A percentile compares a stretch with the other conserved stretches of the same genome.
Evolutionary conservation across 257 asterid genomes (phyloP).

Genomic region (Euphrasia confusa): DNA sequence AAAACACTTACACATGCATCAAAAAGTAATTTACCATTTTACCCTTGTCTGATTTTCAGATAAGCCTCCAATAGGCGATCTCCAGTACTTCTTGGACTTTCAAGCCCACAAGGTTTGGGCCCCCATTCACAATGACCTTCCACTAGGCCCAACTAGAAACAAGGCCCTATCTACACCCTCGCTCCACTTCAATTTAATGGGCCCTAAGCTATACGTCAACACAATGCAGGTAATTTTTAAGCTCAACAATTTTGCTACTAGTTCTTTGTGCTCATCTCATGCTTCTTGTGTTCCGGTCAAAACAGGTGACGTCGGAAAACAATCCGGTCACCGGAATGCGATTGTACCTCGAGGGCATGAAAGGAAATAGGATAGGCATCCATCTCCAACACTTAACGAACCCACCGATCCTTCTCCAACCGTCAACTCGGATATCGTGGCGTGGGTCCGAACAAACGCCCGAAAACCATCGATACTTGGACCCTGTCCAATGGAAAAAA

Average conservation of each 20-base stretch:
- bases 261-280: too few relatives aligned
- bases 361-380: conserved; percentile 67
- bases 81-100: conserved; percentile 63
- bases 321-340: conserved; percentile 87
- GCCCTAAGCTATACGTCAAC: conserved; percentile 71
- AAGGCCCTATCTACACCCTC: conserved; percentile 43
- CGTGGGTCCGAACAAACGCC: conserved; percentile 49
- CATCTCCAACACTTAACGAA: conserved; percentile 69
- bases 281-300: not conserved
- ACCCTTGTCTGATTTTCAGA: conserved; percentile 36
- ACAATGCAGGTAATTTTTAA: conserved; percentile 44
- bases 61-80: conserved; percentile 79
- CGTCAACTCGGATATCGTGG: conserved; percentile 30
- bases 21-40: not conserved
- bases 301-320: conserved; percentile 55
- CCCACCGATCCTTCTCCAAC: conserved; percentile 45
- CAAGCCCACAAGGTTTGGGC: conserved; percentile 84
- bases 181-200: conserved; percentile 54
- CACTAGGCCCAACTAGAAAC: conserved; percentile 55
- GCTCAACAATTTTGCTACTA: too few relatives aligned
- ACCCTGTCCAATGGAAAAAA: conserved; percentile 67
- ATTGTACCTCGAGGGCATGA: conserved; percentile 73
- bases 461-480: conserved; percentile 48
- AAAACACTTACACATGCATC: too few relatives aligned
- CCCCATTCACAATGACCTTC: conserved; percentile 73